A percentile compares a stretch with the other conserved stretches of the same genome.
Conservation (phyloP, 2,329 filamentous ascomycete species). For the Cordyceps militaris region DNA sequence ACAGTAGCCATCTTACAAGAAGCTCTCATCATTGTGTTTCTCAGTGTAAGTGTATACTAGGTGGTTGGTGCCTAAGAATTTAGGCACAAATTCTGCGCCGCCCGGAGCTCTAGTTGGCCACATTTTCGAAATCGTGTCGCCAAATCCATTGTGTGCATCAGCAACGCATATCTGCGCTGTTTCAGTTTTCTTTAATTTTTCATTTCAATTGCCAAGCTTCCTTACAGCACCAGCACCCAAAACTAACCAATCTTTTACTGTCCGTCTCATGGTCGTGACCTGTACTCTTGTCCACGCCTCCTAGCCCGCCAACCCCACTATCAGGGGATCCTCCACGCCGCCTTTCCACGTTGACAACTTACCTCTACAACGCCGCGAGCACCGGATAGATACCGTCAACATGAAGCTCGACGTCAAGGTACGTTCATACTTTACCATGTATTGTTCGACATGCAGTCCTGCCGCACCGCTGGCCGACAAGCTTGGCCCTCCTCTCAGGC, state of each 20-base stretch:
- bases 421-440: constrained; percentile 14
- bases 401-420: constrained; percentile 40
- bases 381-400: constrained; percentile 21
- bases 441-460: neutral
- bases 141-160: neutral
- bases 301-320: constrained; percentile 14
- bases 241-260: neutral
- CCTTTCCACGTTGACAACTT: constrained; percentile 12
- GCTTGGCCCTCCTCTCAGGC: neutral
- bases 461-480: neutral
- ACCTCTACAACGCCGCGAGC: constrained; percentile 5
- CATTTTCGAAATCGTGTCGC: constrained; percentile 7
- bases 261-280: neutral
- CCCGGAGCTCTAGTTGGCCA: constrained; percentile 7
- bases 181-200: neutral
- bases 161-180: neutral
- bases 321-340: constrained; percentile 14
- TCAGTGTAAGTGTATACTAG: constrained; percentile 6
- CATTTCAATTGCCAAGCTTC: neutral
- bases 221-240: neutral
- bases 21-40: too few relatives aligned
- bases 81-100: neutral
- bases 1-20: too few relatives aligned
- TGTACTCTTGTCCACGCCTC: constrained; percentile 2
- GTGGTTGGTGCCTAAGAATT: neutral